Evolutionary conservation across 495 filamentous ascomycete species (phyloP).

Genomic region (Hyphodiscus hymeniophilus): DNA sequence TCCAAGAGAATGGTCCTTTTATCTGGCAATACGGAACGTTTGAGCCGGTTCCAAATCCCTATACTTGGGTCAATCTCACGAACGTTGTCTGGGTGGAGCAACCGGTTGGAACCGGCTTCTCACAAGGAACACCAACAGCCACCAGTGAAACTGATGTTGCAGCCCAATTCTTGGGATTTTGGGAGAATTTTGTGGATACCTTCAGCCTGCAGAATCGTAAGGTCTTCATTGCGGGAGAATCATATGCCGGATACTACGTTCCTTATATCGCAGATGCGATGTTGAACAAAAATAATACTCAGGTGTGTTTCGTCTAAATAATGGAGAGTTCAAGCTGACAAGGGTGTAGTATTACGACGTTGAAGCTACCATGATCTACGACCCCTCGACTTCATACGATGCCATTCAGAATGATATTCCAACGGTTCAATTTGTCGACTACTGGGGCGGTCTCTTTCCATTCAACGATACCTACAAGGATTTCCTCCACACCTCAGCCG

Average conservation of each 20-base stretch:
- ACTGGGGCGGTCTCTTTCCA: constrained; percentile 50
- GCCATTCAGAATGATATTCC: constrained; percentile 45
- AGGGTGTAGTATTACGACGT: constrained; percentile 49
- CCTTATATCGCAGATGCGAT: constrained; percentile 74
- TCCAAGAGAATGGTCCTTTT: constrained; percentile 74
- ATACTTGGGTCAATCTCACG: constrained; percentile 64
- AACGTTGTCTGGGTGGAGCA: constrained; percentile 73
- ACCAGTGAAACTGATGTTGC: constrained; percentile 57
- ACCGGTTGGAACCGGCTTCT: constrained; percentile 70
- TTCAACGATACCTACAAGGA: constrained; percentile 60
- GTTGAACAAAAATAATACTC: constrained; percentile 57
- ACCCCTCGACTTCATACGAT: constrained; percentile 51
- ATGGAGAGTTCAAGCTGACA: background rate
- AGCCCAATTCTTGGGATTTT: constrained; percentile 61
- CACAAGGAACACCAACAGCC: constrained; percentile 52
- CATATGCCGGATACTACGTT: constrained; percentile 68
- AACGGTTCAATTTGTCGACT: constrained; percentile 51
- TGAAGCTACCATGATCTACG: constrained; percentile 60
- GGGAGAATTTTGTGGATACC: constrained; percentile 59
- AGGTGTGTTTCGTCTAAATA: constrained; percentile 1
- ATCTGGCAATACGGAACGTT: constrained; percentile 63
- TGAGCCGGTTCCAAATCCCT: constrained; percentile 55
- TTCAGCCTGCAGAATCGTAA: constrained; percentile 55
- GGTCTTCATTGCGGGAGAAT: constrained; percentile 63
- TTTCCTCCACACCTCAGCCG: constrained; percentile 44